Evolutionary conservation across 2,329 filamentous ascomycete genomes (phyloP), one percentile per base, ranked within the genome.

Genomic region (Paecilomyces variotii): DNA sequence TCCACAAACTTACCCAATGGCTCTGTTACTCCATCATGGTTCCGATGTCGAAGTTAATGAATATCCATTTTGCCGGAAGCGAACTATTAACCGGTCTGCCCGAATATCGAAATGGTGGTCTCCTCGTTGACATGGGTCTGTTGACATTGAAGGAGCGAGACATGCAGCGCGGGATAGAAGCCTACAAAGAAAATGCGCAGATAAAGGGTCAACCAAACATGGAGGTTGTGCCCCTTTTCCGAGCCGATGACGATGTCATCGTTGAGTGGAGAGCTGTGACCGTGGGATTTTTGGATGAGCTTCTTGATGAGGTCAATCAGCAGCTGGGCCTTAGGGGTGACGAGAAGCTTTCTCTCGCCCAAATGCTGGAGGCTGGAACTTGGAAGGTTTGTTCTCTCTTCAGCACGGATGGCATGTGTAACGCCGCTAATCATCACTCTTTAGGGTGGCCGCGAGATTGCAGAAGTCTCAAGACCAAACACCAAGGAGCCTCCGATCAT

Each of bases 401-500:
- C 25, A 39, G 35, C 30, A n/a, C 1, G 14, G 24, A 19, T 4
- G 27, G 12, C 19, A 1, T 49, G 25, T 19, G 4, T 9, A 10
- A 4, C 59, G 64, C 45, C 34, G 56, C 70, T 68, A 69, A 70
- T 62, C 56, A 57, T 59, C 84, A 62, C 19, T 55, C 51, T 51
- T 7, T 63, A 85, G 92, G 93, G 93, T 67, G 94, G 94, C 60
- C 87, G 94, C 70, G 94, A 97, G 77, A 89, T 97, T 72, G 94
- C 94, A 62, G 93, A 97, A 78, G 91, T 97, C 63, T 93, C 91
- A 66, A 84, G 94, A 65, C 94, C 94, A 25, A 97, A 97, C 69
- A 97, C 94, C 56, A 96, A 94, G 77, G 91, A 96, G 72, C 91
- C 93, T 32, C 94, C 94, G 3, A 97, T 99, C 70, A 87, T 97